These are phyloP conservation scores for Albatrellus sp. DNA, from an alignment of 1,284 basidiomycete species.

Conservation along the genomic window DNA sequence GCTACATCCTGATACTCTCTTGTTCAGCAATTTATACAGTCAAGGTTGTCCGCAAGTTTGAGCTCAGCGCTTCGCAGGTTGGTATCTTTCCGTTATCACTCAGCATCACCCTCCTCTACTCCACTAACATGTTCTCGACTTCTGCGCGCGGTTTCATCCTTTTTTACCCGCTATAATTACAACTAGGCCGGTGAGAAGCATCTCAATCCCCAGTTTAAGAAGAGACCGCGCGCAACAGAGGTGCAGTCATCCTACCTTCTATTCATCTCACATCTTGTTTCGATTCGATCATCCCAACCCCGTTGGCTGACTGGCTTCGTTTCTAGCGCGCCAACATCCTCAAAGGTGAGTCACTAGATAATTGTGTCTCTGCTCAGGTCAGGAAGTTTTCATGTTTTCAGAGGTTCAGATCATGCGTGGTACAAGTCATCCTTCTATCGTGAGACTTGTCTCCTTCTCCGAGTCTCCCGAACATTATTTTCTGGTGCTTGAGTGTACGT, in stretches of 20 bases:
- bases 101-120: slow-evolving; percentile 15
- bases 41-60: slow-evolving; percentile 96
- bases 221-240: slow-evolving; percentile 93
- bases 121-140: slow-evolving; percentile 4
- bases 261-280: slow-evolving; percentile 13
- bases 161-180: slow-evolving; percentile 10
- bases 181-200: slow-evolving; percentile 81
- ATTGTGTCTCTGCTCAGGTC: not conserved
- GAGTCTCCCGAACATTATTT: slow-evolving; percentile 94
- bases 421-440: slow-evolving; percentile 79
- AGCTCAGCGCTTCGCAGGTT: slow-evolving; percentile 92
- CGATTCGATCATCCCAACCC: slow-evolving; percentile 11
- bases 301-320: slow-evolving; percentile 19
- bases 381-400: slow-evolving; percentile 17
- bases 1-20: slow-evolving; percentile 1
- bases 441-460: slow-evolving; percentile 81
- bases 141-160: slow-evolving; percentile 21
- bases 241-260: slow-evolving; percentile 37
- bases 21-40: slow-evolving; percentile 29
- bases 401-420: slow-evolving; percentile 99
- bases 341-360: slow-evolving; percentile 45
- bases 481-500: slow-evolving; percentile 82
- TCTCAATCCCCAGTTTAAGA: slow-evolving; percentile 87
- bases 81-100: slow-evolving; percentile 25
- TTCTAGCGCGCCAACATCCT: slow-evolving; percentile 91